Base-by-base conservation (phyloP, 768 basidiomycete species). In the Suillus alpinus region DNA sequence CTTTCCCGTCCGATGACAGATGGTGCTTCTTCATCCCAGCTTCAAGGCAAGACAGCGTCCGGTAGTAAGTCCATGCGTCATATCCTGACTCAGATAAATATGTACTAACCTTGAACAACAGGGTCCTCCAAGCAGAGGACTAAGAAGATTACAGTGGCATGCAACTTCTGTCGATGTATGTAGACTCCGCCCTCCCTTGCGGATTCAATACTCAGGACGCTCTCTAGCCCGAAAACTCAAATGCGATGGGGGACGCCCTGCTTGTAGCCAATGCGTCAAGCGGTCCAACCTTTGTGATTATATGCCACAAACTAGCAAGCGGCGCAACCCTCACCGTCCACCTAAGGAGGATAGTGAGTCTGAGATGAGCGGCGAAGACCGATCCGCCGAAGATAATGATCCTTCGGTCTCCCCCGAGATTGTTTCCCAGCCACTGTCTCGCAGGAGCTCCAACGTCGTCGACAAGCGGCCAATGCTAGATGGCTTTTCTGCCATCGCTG, bases 91-190 rank as follows among this genome's bases (percentile, higher is more conserved):
- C 37, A 39, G 61, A 57, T 52, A 51, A 60, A 53, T 40, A 56
- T 59, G 59, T 65, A 65, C 64, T 61, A 65, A 61, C 58, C 63
- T 39, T 52, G 14, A 62, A 59, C 41, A 61, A 58, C 66, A 86
- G 86, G 81, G 71, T 83, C 85, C 37, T 80, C 80, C 63, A 87
- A 88, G 65, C 84, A 84, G 65, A 82, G 89, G 60, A 84, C 87
- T 58, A 92, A 92, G 80, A 92, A 94, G 75, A 93, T 93, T 58
- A 91, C 88, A 23, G 91, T 93, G 49, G 92, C 92, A 41, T 94
- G 92, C 78, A 92, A 94, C 73, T 94, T 94, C 73, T 94, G 92
- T 77, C 88, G 92, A 63, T 92, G 92, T 92, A 73, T 76, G 90
- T 82, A 49, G 44, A 59, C 57, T 60, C 58, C 51, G 40, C 59